Percentiles rank a stretch among this genome's conserved stretches.
phyloP scores from a whole-genome alignment of 768 basidiomycete species.

The Trametopsis cervina region DNA sequence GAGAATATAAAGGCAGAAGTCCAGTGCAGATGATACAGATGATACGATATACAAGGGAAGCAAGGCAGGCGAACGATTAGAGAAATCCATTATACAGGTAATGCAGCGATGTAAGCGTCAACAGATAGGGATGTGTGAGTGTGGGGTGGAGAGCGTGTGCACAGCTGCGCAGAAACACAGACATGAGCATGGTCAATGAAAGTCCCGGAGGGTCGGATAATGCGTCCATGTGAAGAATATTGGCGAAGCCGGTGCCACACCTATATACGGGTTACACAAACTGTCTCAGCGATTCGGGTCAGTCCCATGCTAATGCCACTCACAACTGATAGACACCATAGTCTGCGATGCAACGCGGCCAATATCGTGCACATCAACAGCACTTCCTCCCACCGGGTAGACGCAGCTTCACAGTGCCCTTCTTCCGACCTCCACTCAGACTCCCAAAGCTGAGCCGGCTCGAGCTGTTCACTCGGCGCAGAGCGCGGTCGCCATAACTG shows the following conservation, averaged over 20 bases:
- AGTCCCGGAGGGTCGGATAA: not conserved
- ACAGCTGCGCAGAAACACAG: too few relatives aligned
- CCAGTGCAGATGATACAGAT: not conserved
- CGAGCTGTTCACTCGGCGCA: slow-evolving; percentile 87
- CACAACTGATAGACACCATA: not conserved
- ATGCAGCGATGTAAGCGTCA: not conserved
- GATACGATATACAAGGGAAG: not conserved
- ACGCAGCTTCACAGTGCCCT: slow-evolving; percentile 50
- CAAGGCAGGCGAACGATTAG: not conserved
- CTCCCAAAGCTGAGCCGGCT: slow-evolving; percentile 84
- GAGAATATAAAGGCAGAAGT: too few relatives aligned
- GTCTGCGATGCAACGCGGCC: not conserved
- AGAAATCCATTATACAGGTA: not conserved
- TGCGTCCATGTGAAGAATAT: not conserved
- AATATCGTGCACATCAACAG: slow-evolving; percentile 52
- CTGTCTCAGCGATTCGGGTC: not conserved
- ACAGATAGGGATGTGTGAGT: not conserved
- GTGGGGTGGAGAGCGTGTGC: too few relatives aligned
- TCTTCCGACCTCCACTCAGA: slow-evolving; percentile 59
- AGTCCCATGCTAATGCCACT: not conserved
- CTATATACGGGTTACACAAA: not conserved
- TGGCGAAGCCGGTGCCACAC: not conserved
- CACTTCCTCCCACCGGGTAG: slow-evolving; percentile 45
- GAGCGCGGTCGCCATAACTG: slow-evolving; percentile 90
- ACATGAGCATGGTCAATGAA: not conserved